Conservation (phyloP, 805 yeast genomes). For the Sungouiozyma ichnusensis region DNA sequence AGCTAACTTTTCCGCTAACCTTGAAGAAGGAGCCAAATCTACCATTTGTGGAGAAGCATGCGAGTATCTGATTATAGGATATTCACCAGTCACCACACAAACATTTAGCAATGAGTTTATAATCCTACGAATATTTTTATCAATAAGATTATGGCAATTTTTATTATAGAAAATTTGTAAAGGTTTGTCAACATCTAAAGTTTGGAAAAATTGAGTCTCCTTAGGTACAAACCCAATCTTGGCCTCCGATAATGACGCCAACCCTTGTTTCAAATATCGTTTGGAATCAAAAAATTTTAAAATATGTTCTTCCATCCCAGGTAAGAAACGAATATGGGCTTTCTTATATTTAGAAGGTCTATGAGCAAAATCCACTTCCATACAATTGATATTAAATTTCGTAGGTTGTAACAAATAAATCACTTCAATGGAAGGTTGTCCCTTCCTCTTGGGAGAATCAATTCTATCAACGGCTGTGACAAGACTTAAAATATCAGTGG, state of each 20-base stretch:
- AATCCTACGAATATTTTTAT: conserved; percentile 44
- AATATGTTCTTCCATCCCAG: conserved; percentile 37
- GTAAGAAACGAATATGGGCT: conserved; percentile 65
- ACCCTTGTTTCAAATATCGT: conserved; percentile 20
- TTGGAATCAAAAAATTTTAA: conserved; percentile 22
- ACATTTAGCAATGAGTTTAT: conserved; percentile 59
- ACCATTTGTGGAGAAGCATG: conserved; percentile 41
- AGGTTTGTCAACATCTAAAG: conserved; percentile 53
- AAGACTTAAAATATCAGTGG: conserved; percentile 38
- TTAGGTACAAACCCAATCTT: conserved; percentile 49
- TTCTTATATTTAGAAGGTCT: conserved; percentile 62
- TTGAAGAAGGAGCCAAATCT: conserved; percentile 42
- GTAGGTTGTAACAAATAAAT: conserved; percentile 69
- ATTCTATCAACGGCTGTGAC: conserved; percentile 58
- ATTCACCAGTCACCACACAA: conserved; percentile 75
- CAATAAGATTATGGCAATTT: conserved; percentile 51
- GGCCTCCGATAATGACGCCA: conserved; percentile 31
- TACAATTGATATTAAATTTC: conserved; percentile 59
- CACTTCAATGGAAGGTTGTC: conserved; percentile 61
- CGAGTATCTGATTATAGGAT: conserved; percentile 71
- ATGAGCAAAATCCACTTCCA: conserved; percentile 60
- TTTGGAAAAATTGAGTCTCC: conserved; percentile 55
- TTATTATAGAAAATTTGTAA: conserved; percentile 64
- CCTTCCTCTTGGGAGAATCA: conserved; percentile 45
- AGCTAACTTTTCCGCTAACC: conserved; percentile 63